Conservation (phyloP, 768 basidiomycete genomes). For the Russula vinacea region DNA sequence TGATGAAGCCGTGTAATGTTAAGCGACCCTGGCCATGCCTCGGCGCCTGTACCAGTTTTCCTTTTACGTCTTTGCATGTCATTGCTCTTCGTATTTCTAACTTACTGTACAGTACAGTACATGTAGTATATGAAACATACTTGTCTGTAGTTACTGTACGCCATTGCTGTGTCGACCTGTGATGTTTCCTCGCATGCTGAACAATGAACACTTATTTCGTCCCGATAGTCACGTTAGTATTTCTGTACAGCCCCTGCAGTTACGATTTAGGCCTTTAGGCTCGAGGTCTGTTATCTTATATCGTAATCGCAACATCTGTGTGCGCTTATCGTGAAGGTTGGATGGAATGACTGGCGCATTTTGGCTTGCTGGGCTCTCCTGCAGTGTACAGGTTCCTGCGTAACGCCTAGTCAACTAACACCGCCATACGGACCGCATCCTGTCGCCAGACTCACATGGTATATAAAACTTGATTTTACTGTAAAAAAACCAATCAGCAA, state of each 20-base stretch:
- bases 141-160: neutral
- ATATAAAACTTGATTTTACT: too few species aligned
- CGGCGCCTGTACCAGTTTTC: neutral
- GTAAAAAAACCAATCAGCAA: too few species aligned
- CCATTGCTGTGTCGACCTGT: neutral
- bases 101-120: too few species aligned
- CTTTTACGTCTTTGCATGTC: neutral
- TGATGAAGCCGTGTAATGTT: neutral
- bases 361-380: too few species aligned
- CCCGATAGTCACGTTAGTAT: neutral
- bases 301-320: neutral
- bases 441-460: too few species aligned
- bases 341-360: too few species aligned
- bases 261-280: neutral
- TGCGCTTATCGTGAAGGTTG: too few species aligned
- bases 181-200: neutral
- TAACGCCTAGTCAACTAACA: too few species aligned
- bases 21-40: neutral
- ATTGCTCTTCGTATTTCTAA: neutral
- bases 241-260: too few species aligned
- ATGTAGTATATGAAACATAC: neutral
- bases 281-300: neutral
- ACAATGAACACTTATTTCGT: neutral
- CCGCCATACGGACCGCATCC: too few species aligned
- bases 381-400: too few species aligned